Evolutionary conservation across 371 early-diverging fungal genomes (phyloP).

Genomic region (Mucor lusitanicus): DNA sequence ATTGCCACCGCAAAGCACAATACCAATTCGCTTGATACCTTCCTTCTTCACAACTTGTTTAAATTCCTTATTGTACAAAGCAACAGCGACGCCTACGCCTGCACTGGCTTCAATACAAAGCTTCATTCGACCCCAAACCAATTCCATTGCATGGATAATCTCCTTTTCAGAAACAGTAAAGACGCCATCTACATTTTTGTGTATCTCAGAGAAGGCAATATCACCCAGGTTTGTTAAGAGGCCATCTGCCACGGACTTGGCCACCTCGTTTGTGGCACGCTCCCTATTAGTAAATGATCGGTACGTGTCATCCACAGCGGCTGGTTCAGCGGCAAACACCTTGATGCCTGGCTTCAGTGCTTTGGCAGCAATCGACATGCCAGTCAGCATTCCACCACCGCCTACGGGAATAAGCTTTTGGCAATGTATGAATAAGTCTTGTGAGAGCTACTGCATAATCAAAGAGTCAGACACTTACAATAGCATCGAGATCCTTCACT

Average conservation of each 20-base stretch:
- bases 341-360: conserved; percentile 31
- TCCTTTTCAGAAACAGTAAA: conserved; percentile 56
- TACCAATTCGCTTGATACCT: conserved; percentile 30
- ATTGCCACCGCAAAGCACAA: conserved; percentile 49
- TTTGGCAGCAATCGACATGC: conserved; percentile 52
- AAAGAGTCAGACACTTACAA: conserved; percentile 7
- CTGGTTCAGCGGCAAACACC: conserved; percentile 59
- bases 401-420: conserved; percentile 51
- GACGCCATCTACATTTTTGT: conserved; percentile 51
- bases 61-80: conserved; percentile 46
- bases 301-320: conserved; percentile 41
- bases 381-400: conserved; percentile 64
- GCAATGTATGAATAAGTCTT: too few relatives aligned
- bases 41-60: conserved; percentile 16
- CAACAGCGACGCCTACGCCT: conserved; percentile 52
- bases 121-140: conserved; percentile 57
- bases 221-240: conserved; percentile 46
- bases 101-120: conserved; percentile 59
- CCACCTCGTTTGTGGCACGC: conserved; percentile 9
- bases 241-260: conserved; percentile 46
- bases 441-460: too few relatives aligned
- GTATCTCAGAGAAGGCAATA: conserved; percentile 43
- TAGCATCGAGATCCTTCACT: conserved; percentile 43
- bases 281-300: conserved; percentile 27
- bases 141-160: conserved; percentile 51